These are phyloP conservation scores for Extremus antarcticus DNA, from an alignment of 495 filamentous ascomycete species.

Conservation along the genomic window DNA sequence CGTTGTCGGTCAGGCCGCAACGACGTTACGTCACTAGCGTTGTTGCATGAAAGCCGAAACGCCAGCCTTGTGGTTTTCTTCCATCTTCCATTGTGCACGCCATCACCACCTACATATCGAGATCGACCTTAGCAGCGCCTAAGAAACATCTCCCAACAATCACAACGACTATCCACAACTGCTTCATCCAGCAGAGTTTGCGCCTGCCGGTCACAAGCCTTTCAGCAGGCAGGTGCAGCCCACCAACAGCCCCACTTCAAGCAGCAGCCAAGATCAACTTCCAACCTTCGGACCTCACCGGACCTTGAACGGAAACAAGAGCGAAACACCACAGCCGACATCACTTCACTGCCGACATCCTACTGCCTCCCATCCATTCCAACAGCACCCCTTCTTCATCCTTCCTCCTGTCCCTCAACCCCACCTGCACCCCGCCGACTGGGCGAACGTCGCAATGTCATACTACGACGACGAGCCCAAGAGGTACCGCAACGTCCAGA, in stretches of 20 bases:
- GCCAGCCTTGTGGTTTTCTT: not conserved
- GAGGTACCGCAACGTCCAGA: slow-evolving; percentile 22
- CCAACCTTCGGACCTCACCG: too few relatives aligned
- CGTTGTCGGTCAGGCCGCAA: not conserved
- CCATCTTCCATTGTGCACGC: too few relatives aligned
- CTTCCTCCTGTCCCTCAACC: not conserved
- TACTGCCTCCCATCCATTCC: not conserved
- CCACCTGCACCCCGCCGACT: not conserved
- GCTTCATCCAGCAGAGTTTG: not conserved
- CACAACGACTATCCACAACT: not conserved
- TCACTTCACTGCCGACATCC: not conserved
- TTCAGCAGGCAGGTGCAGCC: not conserved
- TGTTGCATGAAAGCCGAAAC: not conserved
- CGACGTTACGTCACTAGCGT: not conserved
- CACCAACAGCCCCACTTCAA: too few relatives aligned
- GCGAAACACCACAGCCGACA: not conserved
- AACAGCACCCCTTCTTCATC: not conserved
- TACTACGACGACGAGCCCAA: slow-evolving; percentile 23
- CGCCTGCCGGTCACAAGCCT: not conserved
- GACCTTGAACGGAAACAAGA: not conserved
- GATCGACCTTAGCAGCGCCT: not conserved
- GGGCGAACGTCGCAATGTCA: slow-evolving; percentile 16
- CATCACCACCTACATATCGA: not conserved
- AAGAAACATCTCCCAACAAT: not conserved
- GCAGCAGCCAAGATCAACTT: too few relatives aligned